Percentiles rank a stretch among this genome's conserved stretches.
Conservation (phyloP, 352 stramenopile species). For the Nothophytophthora sp. region DNA sequence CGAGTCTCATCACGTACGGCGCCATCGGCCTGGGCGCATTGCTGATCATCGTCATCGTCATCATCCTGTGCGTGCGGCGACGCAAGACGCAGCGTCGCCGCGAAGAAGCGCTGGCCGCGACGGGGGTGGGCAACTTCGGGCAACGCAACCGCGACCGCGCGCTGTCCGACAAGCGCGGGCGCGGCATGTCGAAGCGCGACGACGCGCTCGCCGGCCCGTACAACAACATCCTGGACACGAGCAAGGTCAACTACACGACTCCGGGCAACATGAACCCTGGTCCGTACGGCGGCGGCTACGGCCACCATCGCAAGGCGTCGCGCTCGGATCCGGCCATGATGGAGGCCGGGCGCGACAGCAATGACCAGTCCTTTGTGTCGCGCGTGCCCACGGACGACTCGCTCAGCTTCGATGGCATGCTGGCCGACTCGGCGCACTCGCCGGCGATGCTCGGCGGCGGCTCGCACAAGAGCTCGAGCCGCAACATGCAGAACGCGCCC, state of each 20-base stretch:
- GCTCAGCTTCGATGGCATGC: slow-evolving; percentile 58
- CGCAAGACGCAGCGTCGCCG: slow-evolving; percentile 36
- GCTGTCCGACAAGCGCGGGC: slow-evolving; percentile 41
- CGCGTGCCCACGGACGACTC: slow-evolving; percentile 38
- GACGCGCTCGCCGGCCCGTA: slow-evolving; percentile 43
- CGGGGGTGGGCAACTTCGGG: slow-evolving; percentile 17
- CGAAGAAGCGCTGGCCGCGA: slow-evolving; percentile 15
- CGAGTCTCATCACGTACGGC: slow-evolving; percentile 43
- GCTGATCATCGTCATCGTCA: slow-evolving; percentile 52
- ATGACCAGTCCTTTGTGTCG: slow-evolving; percentile 28
- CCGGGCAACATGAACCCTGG: slow-evolving; percentile 9
- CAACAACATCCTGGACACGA: slow-evolving; percentile 56
- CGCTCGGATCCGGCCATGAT: slow-evolving; percentile 31
- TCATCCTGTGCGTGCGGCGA: slow-evolving; percentile 46
- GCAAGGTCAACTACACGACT: slow-evolving; percentile 35
- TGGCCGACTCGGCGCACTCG: slow-evolving; percentile 45
- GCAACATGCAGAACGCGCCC: slow-evolving; percentile 3
- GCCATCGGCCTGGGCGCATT: slow-evolving; percentile 55
- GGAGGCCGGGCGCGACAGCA: slow-evolving; percentile 28
- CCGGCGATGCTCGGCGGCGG: slow-evolving; percentile 43
- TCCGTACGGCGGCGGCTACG: slow-evolving; percentile 17
- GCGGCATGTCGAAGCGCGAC: slow-evolving; percentile 40
- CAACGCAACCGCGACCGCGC: slow-evolving; percentile 16
- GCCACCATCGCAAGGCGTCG: slow-evolving; percentile 28
- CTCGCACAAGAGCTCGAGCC: slow-evolving; percentile 30